Evolutionary conservation across 495 filamentous ascomycete species (phyloP).

Genomic region (Daldinia bambusicola): DNA sequence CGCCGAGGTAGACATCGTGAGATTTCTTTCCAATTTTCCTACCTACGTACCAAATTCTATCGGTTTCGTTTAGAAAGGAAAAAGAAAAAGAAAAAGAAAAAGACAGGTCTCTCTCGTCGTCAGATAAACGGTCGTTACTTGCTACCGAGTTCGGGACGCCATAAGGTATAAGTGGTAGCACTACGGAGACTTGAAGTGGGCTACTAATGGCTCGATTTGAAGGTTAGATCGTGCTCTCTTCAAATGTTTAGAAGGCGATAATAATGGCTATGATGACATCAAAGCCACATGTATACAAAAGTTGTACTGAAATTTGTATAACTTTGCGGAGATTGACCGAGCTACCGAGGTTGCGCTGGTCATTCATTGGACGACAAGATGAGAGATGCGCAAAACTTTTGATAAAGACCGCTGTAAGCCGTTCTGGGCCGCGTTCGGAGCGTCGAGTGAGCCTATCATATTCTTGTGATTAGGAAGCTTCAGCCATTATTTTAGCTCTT

Average conservation of each 20-base stretch:
- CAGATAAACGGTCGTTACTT: constrained; percentile 2
- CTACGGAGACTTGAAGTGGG: constrained; percentile 8
- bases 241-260: background rate
- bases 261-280: constrained; percentile 35
- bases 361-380: constrained; percentile 26
- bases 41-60: background rate
- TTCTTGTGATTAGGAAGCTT: constrained; percentile 32
- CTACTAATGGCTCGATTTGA: constrained; percentile 11
- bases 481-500: background rate
- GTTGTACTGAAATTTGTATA: constrained; percentile 10
- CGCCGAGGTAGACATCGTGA: constrained; percentile 40
- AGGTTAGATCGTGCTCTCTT: background rate
- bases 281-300: constrained; percentile 23
- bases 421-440: constrained; percentile 37
- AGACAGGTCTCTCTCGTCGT: background rate
- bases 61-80: constrained; percentile 4
- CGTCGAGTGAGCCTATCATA: constrained; percentile 30
- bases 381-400: constrained; percentile 11
- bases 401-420: constrained; percentile 32
- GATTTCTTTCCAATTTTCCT: background rate
- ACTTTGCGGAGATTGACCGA: constrained; percentile 14
- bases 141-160: constrained; percentile 34
- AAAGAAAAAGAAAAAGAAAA: background rate
- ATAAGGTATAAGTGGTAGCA: constrained; percentile 19
- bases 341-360: constrained; percentile 34